phyloP scores from a whole-genome alignment of 1,139 yeast genomes.

The Meyerozyma guilliermondii region DNA sequence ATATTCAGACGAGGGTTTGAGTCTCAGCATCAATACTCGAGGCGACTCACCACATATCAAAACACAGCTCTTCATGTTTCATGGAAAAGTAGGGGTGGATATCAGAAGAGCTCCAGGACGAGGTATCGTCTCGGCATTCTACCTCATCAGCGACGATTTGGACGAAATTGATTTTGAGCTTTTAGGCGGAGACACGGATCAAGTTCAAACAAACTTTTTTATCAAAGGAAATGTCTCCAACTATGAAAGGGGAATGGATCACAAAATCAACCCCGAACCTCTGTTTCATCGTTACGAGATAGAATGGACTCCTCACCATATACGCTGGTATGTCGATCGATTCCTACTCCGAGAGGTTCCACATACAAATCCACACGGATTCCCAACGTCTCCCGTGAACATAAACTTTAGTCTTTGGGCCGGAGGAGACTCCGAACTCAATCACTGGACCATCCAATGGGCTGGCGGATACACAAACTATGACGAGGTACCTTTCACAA shows the following conservation, averaged over 20 bases:
- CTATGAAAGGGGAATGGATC: slow-evolving; percentile 38
- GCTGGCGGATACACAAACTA: slow-evolving; percentile 40
- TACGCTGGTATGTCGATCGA: slow-evolving; percentile 31
- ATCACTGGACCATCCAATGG: slow-evolving; percentile 37
- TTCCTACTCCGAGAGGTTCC: slow-evolving; percentile 19
- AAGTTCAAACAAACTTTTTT: slow-evolving; percentile 40
- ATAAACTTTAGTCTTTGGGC: slow-evolving; percentile 13
- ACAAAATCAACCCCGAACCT: slow-evolving; percentile 19
- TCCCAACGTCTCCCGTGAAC: slow-evolving; percentile 34
- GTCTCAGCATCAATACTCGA: slow-evolving; percentile 15
- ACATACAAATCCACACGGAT: slow-evolving; percentile 22
- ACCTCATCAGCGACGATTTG: slow-evolving; percentile 41
- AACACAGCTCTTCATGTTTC: slow-evolving; percentile 33
- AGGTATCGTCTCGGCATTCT: slow-evolving; percentile 42
- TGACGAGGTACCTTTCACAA: slow-evolving; percentile 31
- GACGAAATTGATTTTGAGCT: slow-evolving; percentile 45
- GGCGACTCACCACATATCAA: slow-evolving; percentile 36
- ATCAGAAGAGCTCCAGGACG: slow-evolving; percentile 32
- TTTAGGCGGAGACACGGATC: slow-evolving; percentile 33
- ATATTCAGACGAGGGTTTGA: not conserved
- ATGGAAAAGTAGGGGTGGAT: slow-evolving; percentile 41
- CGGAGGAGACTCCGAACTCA: slow-evolving; percentile 45
- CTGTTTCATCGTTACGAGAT: slow-evolving; percentile 26
- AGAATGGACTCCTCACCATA: slow-evolving; percentile 33
- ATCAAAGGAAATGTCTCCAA: slow-evolving; percentile 40